These are phyloP conservation scores for Dothistroma septosporum DNA, from an alignment of 2,329 filamentous ascomycete genomes.

Conservation along the genomic window DNA sequence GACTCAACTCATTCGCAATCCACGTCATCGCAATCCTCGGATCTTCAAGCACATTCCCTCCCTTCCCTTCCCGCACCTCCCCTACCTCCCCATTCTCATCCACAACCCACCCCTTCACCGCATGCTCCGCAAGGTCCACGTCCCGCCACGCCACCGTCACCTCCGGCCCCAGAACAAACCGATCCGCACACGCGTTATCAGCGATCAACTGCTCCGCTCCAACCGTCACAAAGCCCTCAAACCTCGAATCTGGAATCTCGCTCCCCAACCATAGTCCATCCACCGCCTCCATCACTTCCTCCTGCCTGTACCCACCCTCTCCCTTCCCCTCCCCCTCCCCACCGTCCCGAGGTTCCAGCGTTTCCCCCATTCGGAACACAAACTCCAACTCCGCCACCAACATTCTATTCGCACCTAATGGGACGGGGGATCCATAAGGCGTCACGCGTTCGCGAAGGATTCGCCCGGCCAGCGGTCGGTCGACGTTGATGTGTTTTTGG, in stretches of 20 bases:
- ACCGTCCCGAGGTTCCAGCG: not conserved
- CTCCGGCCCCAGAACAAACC: not conserved
- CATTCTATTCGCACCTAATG: not conserved
- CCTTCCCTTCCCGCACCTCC: not conserved
- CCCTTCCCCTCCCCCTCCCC: no score
- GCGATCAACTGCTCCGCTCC: not conserved
- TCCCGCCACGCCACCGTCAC: not conserved
- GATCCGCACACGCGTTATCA: not conserved
- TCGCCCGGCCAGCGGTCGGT: not conserved
- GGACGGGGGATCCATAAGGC: not conserved
- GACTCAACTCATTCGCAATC: conserved; percentile 4
- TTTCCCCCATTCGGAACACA: not conserved
- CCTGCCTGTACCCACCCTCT: not conserved
- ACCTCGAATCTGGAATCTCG: not conserved
- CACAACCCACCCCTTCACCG: not conserved
- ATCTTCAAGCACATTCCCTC: not conserved
- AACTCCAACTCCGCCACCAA: not conserved
- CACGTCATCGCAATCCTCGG: conserved; percentile 2
- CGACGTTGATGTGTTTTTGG: not conserved
- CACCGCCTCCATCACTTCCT: not conserved
- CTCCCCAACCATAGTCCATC: not conserved
- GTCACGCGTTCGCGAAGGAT: not conserved
- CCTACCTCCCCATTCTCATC: not conserved
- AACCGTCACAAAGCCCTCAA: not conserved
- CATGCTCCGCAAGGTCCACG: not conserved